Base-by-base conservation (phyloP, 1,284 basidiomycete genomes). In the Pulchroboletus neoregius region DNA sequence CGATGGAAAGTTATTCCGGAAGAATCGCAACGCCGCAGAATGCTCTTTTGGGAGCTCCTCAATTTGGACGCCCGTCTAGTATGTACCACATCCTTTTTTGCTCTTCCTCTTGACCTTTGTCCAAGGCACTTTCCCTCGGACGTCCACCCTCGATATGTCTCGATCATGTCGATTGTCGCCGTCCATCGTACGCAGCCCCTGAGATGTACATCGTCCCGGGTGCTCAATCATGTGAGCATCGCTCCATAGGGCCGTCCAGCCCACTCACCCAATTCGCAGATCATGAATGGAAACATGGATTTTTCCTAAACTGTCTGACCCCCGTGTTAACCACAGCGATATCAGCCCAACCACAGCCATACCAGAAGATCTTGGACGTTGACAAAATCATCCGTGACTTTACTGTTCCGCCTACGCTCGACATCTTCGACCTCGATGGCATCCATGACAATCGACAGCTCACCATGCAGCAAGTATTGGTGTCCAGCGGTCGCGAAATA, bases 61-160 rank as follows among this genome's bases (percentile, higher is more conserved):
- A 84, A 83, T 54, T 73, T 87, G 60, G 84, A 87, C 54, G 82
- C 81, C 47, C 79, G 85, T 56, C 82, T 87, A 78, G 84, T 87
- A 58, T 52, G 71, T 63, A 18, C 11, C 8, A 15, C 45, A 22
- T 48, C 41, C 31, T 32, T 49, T 44, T 47, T 46, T 10, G 49
- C 10, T 32, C 43, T 9, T 10, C 28, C 32, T 15, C 37, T 39
- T 57, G 40, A 51, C 49, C 36, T 23, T 13, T 30, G 9, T 12
- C n/a, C 32, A 47, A 86, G 86, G 84, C 80, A 52, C 70, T 88
- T 40, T 87, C 83, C n/a, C 82, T 86, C 49, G 86, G 84, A 24
- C 75, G 84, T n/a, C 86, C 82, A 2, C 84, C 83, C 3, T 87
- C 83, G 9, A 79, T 87, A 46, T 77, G 73, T 39, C 70, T 84